Evolutionary conservation across 192 early-diverging fungal species (phyloP).

Genomic region (Gaertneriomyces semiglobifer): DNA sequence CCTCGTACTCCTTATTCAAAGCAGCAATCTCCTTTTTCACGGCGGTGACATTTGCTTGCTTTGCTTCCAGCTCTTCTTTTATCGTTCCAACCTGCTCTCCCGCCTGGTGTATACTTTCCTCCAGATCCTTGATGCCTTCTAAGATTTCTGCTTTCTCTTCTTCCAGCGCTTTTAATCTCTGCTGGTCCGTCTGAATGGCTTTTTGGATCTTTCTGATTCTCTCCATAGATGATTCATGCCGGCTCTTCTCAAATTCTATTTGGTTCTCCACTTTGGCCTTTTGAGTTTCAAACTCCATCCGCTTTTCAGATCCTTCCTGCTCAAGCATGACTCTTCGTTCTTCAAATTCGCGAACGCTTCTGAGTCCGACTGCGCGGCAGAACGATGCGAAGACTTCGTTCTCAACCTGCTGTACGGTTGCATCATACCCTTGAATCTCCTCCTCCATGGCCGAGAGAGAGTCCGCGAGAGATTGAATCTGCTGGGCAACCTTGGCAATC

Average conservation of each 20-base stretch:
- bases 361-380: constrained; percentile 68
- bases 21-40: constrained; percentile 54
- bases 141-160: constrained; percentile 33
- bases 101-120: constrained; percentile 41
- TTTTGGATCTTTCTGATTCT: constrained; percentile 54
- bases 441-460: constrained; percentile 35
- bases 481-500: neutral
- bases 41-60: constrained; percentile 45
- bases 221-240: constrained; percentile 17
- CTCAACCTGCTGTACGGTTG: constrained; percentile 45
- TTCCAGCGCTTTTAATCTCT: constrained; percentile 15
- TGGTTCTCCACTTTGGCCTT: constrained; percentile 77
- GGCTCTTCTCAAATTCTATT: constrained; percentile 32
- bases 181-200: constrained; percentile 31
- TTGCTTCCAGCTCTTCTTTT: constrained; percentile 37
- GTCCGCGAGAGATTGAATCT: neutral
- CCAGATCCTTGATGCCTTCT: constrained; percentile 45
- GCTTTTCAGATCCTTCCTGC: constrained; percentile 70
- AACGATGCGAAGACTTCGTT: constrained; percentile 77
- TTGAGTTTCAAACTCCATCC: constrained; percentile 72
- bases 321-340: constrained; percentile 63
- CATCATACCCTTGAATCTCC: constrained; percentile 48
- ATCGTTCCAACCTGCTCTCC: constrained; percentile 22
- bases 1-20: constrained; percentile 68
- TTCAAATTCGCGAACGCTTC: constrained; percentile 86